Evolutionary conservation across 805 yeast species (phyloP).

Genomic region (Saccharomycopsis capsularis): DNA sequence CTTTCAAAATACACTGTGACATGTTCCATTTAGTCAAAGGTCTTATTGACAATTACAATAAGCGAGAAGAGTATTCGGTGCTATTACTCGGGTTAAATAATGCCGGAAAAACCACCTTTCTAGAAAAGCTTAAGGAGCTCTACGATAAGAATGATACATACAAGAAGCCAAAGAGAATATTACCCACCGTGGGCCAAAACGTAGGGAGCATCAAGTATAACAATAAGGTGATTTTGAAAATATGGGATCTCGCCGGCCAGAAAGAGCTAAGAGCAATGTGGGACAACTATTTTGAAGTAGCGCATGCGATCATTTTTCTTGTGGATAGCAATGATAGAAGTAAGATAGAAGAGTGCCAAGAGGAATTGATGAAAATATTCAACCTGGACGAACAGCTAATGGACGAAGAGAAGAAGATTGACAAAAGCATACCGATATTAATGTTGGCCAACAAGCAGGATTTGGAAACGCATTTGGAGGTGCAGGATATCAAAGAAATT

Average conservation of each 20-base stretch:
- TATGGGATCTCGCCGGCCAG: constrained; percentile 98
- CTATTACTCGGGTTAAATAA: constrained; percentile 87
- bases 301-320: constrained; percentile 88
- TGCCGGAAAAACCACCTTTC: constrained; percentile 87
- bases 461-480: constrained; percentile 58
- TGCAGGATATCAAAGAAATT: constrained; percentile 74
- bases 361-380: constrained; percentile 34
- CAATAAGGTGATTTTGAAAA: constrained; percentile 49
- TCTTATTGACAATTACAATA: constrained; percentile 50
- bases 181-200: constrained; percentile 96
- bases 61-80: constrained; percentile 64
- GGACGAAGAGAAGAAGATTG: constrained; percentile 36
- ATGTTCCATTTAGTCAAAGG: constrained; percentile 70
- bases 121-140: constrained; percentile 56
- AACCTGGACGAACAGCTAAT: constrained; percentile 16
- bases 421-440: constrained; percentile 64
- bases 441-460: constrained; percentile 98
- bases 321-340: constrained; percentile 86
- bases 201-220: constrained; percentile 41
- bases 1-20: not conserved
- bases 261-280: constrained; percentile 76
- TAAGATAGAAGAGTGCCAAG: constrained; percentile 75
- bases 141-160: constrained; percentile 42
- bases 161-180: constrained; percentile 45
- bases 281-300: constrained; percentile 76